A percentile compares a stretch with the other conserved stretches of the same genome.
Evolutionary conservation across 2,329 filamentous ascomycete species (phyloP).

Genomic region (Nothophoma quercina): DNA sequence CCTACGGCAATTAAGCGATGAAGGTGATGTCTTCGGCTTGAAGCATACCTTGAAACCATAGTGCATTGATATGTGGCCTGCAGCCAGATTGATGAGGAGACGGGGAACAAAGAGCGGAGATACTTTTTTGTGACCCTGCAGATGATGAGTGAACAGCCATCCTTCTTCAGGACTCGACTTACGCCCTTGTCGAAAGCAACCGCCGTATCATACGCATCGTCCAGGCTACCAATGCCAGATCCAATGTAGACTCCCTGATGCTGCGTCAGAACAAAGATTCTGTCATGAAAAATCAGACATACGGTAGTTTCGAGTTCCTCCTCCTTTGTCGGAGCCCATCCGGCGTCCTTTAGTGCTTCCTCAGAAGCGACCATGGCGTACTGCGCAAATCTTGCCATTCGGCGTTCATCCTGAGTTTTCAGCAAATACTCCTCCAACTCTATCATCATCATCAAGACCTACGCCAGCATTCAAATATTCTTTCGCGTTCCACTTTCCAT

Average conservation of each 20-base stretch:
- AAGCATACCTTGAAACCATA: constrained; percentile 72
- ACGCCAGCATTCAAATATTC: constrained; percentile 51
- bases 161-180: constrained; percentile 41
- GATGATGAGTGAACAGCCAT: not conserved
- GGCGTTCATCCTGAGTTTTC: constrained; percentile 66
- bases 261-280: constrained; percentile 10
- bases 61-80: constrained; percentile 93
- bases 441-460: not conserved
- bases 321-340: constrained; percentile 70
- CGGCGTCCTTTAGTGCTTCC: constrained; percentile 85
- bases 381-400: constrained; percentile 91
- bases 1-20: constrained; percentile 56
- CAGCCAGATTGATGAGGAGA: constrained; percentile 92
- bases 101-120: constrained; percentile 93
- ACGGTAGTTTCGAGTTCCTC: constrained; percentile 76
- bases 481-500: constrained; percentile 57
- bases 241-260: constrained; percentile 83
- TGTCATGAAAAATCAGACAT: constrained; percentile 29
- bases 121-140: constrained; percentile 87
- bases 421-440: constrained; percentile 48
- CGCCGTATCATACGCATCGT: constrained; percentile 87
- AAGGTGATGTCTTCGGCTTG: not conserved
- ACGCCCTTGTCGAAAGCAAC: constrained; percentile 77
- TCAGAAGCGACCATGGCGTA: constrained; percentile 87
- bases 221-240: constrained; percentile 93